Evolutionary conservation across 306 rosid species (phyloP).

Genomic region (Hippophae gyantsensis): DNA sequence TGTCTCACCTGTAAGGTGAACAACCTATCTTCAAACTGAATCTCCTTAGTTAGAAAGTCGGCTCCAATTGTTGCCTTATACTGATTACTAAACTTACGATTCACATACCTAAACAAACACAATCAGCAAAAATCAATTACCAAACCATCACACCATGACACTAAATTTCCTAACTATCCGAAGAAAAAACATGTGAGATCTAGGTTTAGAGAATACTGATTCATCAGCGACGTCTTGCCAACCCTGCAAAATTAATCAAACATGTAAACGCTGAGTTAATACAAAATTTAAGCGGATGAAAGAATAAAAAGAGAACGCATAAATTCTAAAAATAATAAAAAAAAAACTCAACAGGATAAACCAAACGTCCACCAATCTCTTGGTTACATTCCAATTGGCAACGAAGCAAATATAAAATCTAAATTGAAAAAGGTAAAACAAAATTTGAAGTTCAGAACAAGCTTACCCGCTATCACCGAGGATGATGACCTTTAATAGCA

Average conservation of each 20-base stretch:
- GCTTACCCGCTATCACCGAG: conserved; percentile 97
- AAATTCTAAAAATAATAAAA: too few relatives aligned
- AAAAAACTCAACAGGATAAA: too few relatives aligned
- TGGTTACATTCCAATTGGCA: too few relatives aligned
- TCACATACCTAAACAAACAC: conserved; percentile 63
- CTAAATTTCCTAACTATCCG: background rate
- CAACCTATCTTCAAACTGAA: conserved; percentile 94
- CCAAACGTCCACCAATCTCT: too few relatives aligned
- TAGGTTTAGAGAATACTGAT: conserved; percentile 49
- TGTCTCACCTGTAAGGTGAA: conserved; percentile 89
- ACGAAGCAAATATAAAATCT: background rate
- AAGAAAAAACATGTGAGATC: conserved; percentile 19
- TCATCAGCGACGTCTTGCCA: conserved; percentile 97
- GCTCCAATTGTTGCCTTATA: conserved; percentile 99
- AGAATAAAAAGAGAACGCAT: too few relatives aligned
- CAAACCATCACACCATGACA: background rate
- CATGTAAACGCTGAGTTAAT: background rate
- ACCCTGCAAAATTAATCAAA: conserved; percentile 46
- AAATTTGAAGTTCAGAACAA: background rate
- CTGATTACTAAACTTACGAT: conserved; percentile 97
- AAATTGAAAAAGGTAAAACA: background rate
- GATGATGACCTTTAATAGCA: conserved; percentile 94
- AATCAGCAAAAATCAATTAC: conserved; percentile 5
- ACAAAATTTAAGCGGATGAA: background rate
- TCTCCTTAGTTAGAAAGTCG: conserved; percentile 97